Evolutionary conservation across 2,329 filamentous ascomycete genomes (phyloP).

Genomic region (Phialophora tarda): DNA sequence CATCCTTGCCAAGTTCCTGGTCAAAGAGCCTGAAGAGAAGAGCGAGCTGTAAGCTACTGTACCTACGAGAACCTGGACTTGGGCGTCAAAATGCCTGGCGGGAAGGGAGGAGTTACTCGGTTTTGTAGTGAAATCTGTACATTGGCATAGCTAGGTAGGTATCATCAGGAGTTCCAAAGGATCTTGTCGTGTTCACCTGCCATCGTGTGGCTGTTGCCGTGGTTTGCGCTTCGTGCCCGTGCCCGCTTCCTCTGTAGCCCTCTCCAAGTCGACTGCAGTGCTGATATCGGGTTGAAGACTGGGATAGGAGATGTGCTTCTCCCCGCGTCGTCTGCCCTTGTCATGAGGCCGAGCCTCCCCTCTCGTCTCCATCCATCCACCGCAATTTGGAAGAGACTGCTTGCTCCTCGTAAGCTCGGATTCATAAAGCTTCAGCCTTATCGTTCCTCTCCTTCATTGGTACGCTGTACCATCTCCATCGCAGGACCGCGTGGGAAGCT

Average conservation of each 20-base stretch:
- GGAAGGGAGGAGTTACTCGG: constrained; percentile 4
- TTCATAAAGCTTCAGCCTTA: background rate
- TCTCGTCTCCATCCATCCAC: background rate
- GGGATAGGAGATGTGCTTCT: background rate
- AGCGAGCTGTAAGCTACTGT: constrained; percentile 65
- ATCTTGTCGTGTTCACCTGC: background rate
- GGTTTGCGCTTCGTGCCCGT: background rate
- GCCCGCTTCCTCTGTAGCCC: background rate
- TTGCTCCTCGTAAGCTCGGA: background rate
- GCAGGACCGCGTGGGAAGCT: background rate
- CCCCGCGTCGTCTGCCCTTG: background rate
- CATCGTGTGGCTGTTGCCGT: background rate
- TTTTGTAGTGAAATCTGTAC: background rate
- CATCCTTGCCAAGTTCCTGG: constrained; percentile 78
- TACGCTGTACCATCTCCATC: background rate
- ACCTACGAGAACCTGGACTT: background rate
- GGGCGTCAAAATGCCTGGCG: background rate
- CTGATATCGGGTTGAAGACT: background rate
- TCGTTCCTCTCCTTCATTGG: background rate
- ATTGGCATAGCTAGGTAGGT: constrained; percentile 1
- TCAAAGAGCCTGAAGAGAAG: constrained; percentile 59
- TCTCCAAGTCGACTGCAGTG: background rate
- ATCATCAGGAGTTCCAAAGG: constrained; percentile 9
- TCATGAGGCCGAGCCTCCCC: background rate
- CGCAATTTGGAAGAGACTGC: background rate